Conservation (phyloP, 1,284 basidiomycete genomes). For the Fomitopsis schrenkii region DNA sequence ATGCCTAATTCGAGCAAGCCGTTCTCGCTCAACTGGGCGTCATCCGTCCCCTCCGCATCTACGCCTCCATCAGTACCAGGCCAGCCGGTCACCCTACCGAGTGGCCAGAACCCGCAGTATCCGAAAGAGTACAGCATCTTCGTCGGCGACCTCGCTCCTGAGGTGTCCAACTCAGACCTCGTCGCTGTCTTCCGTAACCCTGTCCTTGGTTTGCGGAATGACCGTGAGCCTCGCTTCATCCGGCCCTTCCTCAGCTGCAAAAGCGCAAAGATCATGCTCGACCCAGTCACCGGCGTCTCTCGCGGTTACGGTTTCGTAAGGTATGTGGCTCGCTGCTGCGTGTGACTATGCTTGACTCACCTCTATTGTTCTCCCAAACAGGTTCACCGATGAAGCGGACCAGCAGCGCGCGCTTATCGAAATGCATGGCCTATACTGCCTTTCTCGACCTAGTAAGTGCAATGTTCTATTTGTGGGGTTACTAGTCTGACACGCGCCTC, state of each 20-base stretch:
- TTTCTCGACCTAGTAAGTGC: slow-evolving; percentile 76
- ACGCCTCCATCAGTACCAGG: slow-evolving; percentile 31
- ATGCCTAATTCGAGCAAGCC: slow-evolving; percentile 81
- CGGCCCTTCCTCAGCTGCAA: slow-evolving; percentile 84
- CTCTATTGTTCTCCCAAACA: slow-evolving; percentile 26
- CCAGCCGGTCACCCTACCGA: slow-evolving; percentile 27
- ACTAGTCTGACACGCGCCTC: slow-evolving; percentile 7
- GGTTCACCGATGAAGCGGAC: slow-evolving; percentile 83
- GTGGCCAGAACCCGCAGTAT: slow-evolving; percentile 48
- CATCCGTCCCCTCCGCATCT: slow-evolving; percentile 48
- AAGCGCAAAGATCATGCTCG: slow-evolving; percentile 91
- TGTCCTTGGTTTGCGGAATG: slow-evolving; percentile 73
- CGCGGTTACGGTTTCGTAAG: slow-evolving; percentile 88
- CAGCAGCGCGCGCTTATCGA: slow-evolving; percentile 85
- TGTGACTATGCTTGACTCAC: slow-evolving; percentile 3
- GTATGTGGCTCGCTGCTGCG: slow-evolving; percentile 33
- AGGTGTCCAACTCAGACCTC: slow-evolving; percentile 86
- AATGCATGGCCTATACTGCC: slow-evolving; percentile 85
- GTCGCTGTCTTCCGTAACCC: slow-evolving; percentile 87
- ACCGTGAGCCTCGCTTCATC: slow-evolving; percentile 80
- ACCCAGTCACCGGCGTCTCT: slow-evolving; percentile 84
- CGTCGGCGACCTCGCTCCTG: slow-evolving; percentile 85
- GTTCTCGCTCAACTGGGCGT: slow-evolving; percentile 80
- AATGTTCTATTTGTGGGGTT: slow-evolving; percentile 4
- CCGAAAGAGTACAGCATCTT: slow-evolving; percentile 88